Evolutionary conservation across 176 grass and related monocot species (phyloP).

Genomic region (Musa beccarii): DNA sequence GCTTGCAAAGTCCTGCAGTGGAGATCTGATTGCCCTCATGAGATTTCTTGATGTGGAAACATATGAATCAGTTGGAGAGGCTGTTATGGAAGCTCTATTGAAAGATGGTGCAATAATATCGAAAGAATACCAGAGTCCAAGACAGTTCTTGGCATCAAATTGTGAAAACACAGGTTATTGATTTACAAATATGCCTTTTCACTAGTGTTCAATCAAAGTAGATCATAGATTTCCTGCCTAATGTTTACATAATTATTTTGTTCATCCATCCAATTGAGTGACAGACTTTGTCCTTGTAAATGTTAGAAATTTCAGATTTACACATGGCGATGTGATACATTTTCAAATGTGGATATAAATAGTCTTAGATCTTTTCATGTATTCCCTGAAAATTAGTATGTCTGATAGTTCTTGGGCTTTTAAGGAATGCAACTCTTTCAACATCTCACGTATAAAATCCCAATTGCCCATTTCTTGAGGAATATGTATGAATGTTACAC

Average conservation of each 20-base stretch:
- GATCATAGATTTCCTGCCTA: background rate
- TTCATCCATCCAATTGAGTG: background rate
- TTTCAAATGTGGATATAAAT: too few species aligned
- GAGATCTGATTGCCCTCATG: conserved; percentile 52
- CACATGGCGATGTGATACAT: background rate
- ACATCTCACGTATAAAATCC: too few species aligned
- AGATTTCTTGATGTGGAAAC: conserved; percentile 92
- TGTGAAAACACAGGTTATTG: conserved; percentile 7
- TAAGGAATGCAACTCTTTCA: too few species aligned
- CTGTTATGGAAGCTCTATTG: conserved; percentile 61
- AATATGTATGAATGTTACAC: background rate
- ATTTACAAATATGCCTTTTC: background rate
- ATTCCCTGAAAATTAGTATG: too few species aligned
- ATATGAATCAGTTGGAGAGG: conserved; percentile 78
- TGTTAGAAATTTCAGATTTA: background rate
- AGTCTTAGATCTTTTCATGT: too few species aligned
- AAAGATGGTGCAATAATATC: conserved; percentile 55
- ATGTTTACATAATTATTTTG: background rate
- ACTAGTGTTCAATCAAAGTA: background rate
- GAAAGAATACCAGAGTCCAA: conserved; percentile 61
- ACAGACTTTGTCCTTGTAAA: background rate
- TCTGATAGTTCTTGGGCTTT: too few species aligned
- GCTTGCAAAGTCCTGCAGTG: conserved; percentile 65
- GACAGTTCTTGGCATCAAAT: conserved; percentile 38
- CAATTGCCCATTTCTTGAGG: background rate